These are phyloP conservation scores for Chloroidium sp. DNA, from an alignment of 163 green algal genomes.

Conservation along the genomic window DNA sequence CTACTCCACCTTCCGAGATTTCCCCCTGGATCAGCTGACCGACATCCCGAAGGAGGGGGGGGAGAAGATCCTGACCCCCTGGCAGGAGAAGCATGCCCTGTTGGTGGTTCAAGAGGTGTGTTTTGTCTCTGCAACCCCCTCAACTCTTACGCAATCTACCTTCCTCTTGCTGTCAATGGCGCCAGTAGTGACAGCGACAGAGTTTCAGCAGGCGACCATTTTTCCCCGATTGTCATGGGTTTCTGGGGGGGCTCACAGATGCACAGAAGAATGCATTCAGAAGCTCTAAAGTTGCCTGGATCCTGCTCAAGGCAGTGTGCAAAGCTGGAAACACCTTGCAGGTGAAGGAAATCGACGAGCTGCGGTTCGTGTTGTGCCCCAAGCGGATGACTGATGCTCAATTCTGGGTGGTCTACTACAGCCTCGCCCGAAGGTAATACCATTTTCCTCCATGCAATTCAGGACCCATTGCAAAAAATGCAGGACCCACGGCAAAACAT, in stretches of 20 bases:
- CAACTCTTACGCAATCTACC: neutral
- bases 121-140: too few relatives aligned
- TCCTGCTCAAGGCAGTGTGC: neutral
- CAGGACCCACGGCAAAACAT: neutral
- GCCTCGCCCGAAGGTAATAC: slow-evolving; percentile 16
- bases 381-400: slow-evolving; percentile 45
- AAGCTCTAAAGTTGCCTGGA: neutral
- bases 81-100: slow-evolving; percentile 34
- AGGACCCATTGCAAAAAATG: neutral
- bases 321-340: neutral
- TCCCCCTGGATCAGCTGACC: slow-evolving; percentile 28
- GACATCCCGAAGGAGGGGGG: neutral
- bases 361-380: slow-evolving; percentile 50
- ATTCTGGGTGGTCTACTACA: slow-evolving; percentile 58
- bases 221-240: too few relatives aligned
- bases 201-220: too few relatives aligned
- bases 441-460: neutral
- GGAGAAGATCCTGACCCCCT: slow-evolving; percentile 13
- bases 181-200: too few relatives aligned
- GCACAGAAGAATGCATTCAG: too few relatives aligned
- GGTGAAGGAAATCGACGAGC: slow-evolving; percentile 48
- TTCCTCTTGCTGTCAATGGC: neutral
- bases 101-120: slow-evolving; percentile 16
- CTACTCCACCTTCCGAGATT: slow-evolving; percentile 45
- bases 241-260: too few relatives aligned